Conservation (phyloP, 768 basidiomycete genomes). For the Boletus reticulatus region DNA sequence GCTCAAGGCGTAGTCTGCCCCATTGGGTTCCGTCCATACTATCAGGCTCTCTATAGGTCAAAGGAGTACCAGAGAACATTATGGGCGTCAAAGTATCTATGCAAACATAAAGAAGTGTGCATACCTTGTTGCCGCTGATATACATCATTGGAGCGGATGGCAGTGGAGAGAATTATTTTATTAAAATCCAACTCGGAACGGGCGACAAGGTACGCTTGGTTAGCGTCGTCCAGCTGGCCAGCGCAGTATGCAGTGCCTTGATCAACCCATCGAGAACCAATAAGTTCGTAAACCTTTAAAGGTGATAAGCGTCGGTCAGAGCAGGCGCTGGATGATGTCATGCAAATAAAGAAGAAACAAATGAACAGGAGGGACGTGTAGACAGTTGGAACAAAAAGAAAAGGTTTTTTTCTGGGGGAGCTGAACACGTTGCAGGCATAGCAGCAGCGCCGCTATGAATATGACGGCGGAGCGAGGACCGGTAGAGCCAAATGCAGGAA, state of each 20-base stretch:
- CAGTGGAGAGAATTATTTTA: conserved; percentile 74
- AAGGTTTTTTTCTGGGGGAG: conserved; percentile 6
- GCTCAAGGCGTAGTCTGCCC: conserved; percentile 92
- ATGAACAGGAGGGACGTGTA: conserved; percentile 19
- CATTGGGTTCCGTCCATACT: conserved; percentile 97
- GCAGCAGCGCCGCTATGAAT: conserved; percentile 18
- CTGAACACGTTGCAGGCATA: conserved; percentile 26
- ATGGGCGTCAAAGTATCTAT: neutral
- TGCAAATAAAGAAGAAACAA: conserved; percentile 23
- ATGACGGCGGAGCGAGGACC: conserved; percentile 19
- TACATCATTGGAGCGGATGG: conserved; percentile 78
- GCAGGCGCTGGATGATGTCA: conserved; percentile 30
- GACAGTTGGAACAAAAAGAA: conserved; percentile 16
- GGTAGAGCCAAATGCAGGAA: conserved; percentile 15
- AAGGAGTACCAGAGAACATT: conserved; percentile 10
- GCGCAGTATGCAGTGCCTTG: conserved; percentile 96
- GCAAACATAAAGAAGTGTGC: conserved; percentile 22
- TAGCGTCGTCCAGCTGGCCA: conserved; percentile 77
- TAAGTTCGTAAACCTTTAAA: conserved; percentile 88
- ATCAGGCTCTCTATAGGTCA: conserved; percentile 81
- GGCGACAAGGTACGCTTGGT: conserved; percentile 81
- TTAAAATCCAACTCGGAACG: conserved; percentile 73
- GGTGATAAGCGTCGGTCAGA: conserved; percentile 30
- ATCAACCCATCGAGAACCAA: conserved; percentile 90
- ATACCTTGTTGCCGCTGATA: conserved; percentile 86